Conservation (phyloP, 805 yeast genomes). For the Lipomyces yamadae region DNA sequence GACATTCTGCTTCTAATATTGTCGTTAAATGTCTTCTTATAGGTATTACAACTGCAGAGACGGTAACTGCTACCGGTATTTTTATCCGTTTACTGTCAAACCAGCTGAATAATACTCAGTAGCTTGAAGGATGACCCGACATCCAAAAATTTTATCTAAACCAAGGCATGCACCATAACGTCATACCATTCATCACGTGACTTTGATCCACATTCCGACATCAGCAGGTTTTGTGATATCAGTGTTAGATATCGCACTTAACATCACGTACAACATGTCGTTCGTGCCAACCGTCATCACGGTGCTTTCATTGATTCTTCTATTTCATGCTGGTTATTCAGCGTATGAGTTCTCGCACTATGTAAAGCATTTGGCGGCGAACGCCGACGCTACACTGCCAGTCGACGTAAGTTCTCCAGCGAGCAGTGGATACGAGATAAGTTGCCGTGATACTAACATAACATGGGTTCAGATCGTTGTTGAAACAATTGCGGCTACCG, state of each 20-base stretch:
- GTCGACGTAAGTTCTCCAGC: conserved; percentile 28
- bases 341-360: conserved; percentile 38
- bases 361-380: conserved; percentile 28
- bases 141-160: background rate
- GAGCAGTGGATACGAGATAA: background rate
- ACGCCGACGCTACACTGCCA: conserved; percentile 23
- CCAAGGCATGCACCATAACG: background rate
- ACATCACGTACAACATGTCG: conserved; percentile 18
- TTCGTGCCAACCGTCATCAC: conserved; percentile 17
- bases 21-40: background rate
- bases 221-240: background rate
- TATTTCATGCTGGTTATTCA: conserved; percentile 36
- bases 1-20: background rate
- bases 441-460: background rate
- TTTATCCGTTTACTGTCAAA: background rate
- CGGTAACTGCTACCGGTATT: background rate
- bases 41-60: background rate
- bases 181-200: background rate
- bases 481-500: conserved; percentile 31
- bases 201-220: background rate
- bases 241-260: background rate
- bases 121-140: background rate
- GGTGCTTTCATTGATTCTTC: conserved; percentile 23
- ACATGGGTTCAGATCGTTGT: conserved; percentile 25
- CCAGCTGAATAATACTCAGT: background rate